Base-by-base conservation (phyloP, 192 early-diverging fungal species). In the Dispira simplex region DNA sequence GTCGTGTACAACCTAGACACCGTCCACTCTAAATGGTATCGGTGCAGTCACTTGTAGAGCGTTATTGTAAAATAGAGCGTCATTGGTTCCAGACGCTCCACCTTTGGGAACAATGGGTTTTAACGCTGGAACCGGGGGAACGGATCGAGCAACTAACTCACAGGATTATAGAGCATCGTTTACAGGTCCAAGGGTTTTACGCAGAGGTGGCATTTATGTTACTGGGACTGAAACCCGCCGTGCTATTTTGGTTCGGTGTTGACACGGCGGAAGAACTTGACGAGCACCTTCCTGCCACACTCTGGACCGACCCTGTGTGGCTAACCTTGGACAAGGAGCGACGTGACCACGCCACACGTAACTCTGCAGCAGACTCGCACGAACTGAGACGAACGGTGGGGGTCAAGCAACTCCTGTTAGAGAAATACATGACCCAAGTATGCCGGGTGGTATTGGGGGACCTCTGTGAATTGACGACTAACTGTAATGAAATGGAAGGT, bases 111-210 rank as follows among this genome's bases (percentile, higher is more conserved):
- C 32, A 18, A 18, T 8, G 16, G 32, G 18, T 8, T 44, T 44
- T 60, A 44, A 44, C 39, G 27, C 16, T 21, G 9, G 58, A 60
- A 44, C 39, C 58, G 11, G 39, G 58, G 18, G 58, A 60, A 43
- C 1, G 8, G 16, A 9, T 44, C 11, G 27, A 18, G 10, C 11
- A 27, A n/a, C 28, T 60, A 11, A 27, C n/a, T 14, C 49, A 3
- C 54, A 21, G 9, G 32, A 44, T 32, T 27, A 44, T 60, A 18
- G 54, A 20, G 3, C 23, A 56, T 27, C 54, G 54, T 14, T 13
- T 43, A 44, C 58, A 27, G 28, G 28, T 43, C 58, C 14, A 43
- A 14, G 14, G 10, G 14, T 44, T n/a, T 44, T 60, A 43, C 14
- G 58, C 32, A 16, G 58, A 60, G 14, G 32, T 60, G 8, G 12